phyloP scores from a whole-genome alignment of 225 moss, liverwort and hornwort species.

The Straminergon stramineum region DNA sequence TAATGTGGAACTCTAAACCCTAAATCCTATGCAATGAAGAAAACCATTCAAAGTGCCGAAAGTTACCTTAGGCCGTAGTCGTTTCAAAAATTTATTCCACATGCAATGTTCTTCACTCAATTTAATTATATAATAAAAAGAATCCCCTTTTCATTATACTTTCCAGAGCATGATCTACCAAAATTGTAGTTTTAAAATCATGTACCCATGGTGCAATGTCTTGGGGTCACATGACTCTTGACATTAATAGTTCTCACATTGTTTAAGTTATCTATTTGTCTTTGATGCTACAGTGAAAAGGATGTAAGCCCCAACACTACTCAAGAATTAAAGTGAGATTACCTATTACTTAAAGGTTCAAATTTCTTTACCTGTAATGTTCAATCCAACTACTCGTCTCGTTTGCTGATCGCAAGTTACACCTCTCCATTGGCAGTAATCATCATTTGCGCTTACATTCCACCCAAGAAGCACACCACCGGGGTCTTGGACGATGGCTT shows the following conservation, averaged over 20 bases:
- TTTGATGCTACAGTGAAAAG: not conserved
- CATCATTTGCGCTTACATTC: constrained; percentile 8
- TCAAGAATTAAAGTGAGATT: not conserved
- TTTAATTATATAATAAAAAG: not conserved
- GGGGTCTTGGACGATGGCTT: not conserved
- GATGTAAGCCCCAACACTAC: not conserved
- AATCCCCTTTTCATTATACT: not conserved
- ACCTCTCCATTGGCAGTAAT: constrained; percentile 21
- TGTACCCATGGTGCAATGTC: not conserved
- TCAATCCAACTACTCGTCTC: constrained; percentile 15
- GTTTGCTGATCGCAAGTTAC: constrained; percentile 17
- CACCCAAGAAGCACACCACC: constrained; percentile 9
- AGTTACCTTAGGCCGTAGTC: not conserved
- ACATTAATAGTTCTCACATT: not conserved
- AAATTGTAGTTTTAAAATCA: not conserved
- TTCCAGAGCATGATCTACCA: not conserved
- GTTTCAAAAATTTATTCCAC: not conserved
- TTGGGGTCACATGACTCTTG: not conserved
- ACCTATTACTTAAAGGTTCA: not conserved
- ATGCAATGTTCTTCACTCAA: not conserved
- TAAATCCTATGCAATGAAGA: not conserved
- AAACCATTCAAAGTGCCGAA: not conserved
- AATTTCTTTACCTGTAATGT: constrained; percentile 13
- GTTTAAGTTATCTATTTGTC: not conserved
- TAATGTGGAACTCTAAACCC: too few relatives aligned